Base-by-base conservation (phyloP, 768 basidiomycete species). In the Boletus subcaerulescens region DNA sequence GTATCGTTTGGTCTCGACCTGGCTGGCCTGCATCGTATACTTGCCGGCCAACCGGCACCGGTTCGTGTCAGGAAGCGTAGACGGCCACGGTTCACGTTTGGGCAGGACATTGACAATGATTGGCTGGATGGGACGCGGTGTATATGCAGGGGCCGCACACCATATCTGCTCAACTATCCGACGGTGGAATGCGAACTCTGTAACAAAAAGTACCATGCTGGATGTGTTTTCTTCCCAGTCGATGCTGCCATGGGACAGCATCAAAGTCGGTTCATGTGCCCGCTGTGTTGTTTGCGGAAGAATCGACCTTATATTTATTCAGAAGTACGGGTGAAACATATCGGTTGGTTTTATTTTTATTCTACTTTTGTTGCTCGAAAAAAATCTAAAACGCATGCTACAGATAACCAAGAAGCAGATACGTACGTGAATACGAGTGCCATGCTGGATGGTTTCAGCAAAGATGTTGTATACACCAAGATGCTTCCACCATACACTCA, bases 1-100 rank as follows among this genome's bases (percentile, higher is more conserved):
- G 81, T 89, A 2, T 91, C 89, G 2, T 93, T 85, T 61, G 91
- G 91, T 15, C 76, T 93, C 26, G 89, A 93, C 67, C 80, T 92
- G 20, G 89, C 91, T 38, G 87, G 88, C 10, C 70, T 93, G 45
- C 91, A 93, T 70, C 85, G 91, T 9, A 84, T 90, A 51, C 78
- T 92, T 31, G 90, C 90, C 17, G 82, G 80, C 33, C 82, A 86
- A 52, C 85, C 86, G 36, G 63, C 71, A 56, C 68, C 78, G 49
- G 66, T 76, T 59, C 76, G 68, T 64, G 73, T 69, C 65, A 79
- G 73, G 71, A 80, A 89, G 81, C 77, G 89, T 72, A 72, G 77
- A 48, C 71, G 77, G 60, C 80, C 85, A 40, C 73, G 78, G 55
- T 87, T 92, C 60, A 80, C 76, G 8, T 91, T 92, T 62, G 86